Base-by-base conservation (phyloP, 257 asterid species). In the Solanum microdontum region DNA sequence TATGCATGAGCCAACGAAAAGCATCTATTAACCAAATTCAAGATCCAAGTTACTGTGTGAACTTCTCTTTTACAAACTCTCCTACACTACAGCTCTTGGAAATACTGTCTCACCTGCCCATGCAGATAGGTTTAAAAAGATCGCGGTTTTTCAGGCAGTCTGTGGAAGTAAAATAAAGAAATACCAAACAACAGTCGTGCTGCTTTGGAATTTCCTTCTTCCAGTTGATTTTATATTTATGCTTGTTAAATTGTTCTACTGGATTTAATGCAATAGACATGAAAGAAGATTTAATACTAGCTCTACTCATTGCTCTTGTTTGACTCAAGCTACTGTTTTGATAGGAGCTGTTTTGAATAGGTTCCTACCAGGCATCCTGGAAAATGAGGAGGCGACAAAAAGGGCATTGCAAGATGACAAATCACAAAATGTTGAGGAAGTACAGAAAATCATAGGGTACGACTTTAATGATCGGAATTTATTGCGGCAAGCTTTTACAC, bases 401-500 rank as follows among this genome's bases (percentile, higher is more conserved):
- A 90, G 82, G 30, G 82, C 87, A 80, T 89, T 89, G 36, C 84
- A 72, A 68, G 88, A 87, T 84, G 88, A 89, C 86, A 86, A 91
- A 48, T 84, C 86, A 70, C 84, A 74, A 85, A 90, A 89, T 39
- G 87, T 93, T 72, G 90, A 87, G 91, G 96, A 93, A 88, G 90
- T 96, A 30, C 98, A 94, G 92, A 90, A 89, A 91, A 91, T 92
- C 88, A 89, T 96, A 72, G 97, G 96, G 36, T 95, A 95, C 89
- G 80, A 70, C 83, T 96, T 96, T 90, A 93, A 90, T 8, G 88
- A 95, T 89, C 93, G 70, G 24, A 90, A 88, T 62, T 91, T 96
- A 86, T 88, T 96, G 10, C 8, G 84, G 89, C 90, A 94, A 92
- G 98, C 99, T 58, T 94, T 96, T 88, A 96, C 94, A 7, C 98